Percentiles rank a stretch among this genome's conserved stretches.
phyloP scores from a whole-genome alignment of 2,329 filamentous ascomycete species.

The Monilinia fructicola region DNA sequence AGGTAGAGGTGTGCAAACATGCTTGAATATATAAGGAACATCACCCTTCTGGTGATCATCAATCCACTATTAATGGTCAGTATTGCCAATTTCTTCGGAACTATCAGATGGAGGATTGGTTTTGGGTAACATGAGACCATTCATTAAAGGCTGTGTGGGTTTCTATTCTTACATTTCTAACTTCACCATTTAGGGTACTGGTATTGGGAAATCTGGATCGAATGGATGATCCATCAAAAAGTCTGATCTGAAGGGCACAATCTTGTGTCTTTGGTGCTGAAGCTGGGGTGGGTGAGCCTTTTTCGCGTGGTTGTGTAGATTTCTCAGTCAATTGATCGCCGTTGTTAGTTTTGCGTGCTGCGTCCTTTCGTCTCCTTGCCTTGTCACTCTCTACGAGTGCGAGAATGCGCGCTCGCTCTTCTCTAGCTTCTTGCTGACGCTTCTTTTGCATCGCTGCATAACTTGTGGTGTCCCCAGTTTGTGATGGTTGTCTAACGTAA shows the following conservation, averaged over 20 bases:
- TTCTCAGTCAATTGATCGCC: neutral
- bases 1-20: slow-evolving; percentile 75
- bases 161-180: slow-evolving; percentile 51
- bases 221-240: slow-evolving; percentile 82
- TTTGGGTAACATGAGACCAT: neutral
- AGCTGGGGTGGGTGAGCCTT: slow-evolving; percentile 15
- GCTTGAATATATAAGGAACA: slow-evolving; percentile 77
- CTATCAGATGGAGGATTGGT: neutral
- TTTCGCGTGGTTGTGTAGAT: neutral
- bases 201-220: slow-evolving; percentile 67
- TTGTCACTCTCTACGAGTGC: slow-evolving; percentile 77
- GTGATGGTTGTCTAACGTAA: neutral
- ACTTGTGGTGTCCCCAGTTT: slow-evolving; percentile 45
- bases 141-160: neutral
- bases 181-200: slow-evolving; percentile 61
- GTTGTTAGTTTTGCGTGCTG: slow-evolving; percentile 49
- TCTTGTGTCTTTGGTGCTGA: slow-evolving; percentile 32
- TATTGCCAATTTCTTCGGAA: neutral
- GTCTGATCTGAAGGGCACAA: slow-evolving; percentile 71
- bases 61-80: slow-evolving; percentile 57
- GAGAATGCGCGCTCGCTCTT: slow-evolving; percentile 70
- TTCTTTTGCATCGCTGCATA: slow-evolving; percentile 57
- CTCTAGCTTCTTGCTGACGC: slow-evolving; percentile 62
- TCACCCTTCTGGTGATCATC: slow-evolving; percentile 61
- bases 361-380: slow-evolving; percentile 59